A percentile compares a stretch with the other conserved stretches of the same genome.
Evolutionary conservation across 1,284 basidiomycete species (phyloP).

Genomic region (Taiwanofungus camphoratus): DNA sequence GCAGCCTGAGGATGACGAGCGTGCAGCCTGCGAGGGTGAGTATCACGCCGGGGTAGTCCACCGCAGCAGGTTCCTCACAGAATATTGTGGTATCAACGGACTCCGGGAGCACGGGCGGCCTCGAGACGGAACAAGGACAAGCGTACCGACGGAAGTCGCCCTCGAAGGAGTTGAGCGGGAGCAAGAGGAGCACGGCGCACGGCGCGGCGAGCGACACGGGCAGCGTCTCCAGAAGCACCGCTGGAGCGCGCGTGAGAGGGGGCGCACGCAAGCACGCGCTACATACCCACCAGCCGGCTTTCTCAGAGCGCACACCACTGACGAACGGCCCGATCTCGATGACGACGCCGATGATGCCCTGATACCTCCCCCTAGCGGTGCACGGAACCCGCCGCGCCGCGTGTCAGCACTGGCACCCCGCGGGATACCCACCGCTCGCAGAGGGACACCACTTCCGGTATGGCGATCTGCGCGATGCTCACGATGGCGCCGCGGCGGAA

Average conservation of each 20-base stretch:
- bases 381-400: no score
- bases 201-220: conserved; percentile 52
- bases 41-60: conserved; percentile 61
- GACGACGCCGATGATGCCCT: conserved; percentile 54
- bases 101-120: no score
- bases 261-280: neutral
- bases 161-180: conserved; percentile 61
- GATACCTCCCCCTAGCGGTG: conserved; percentile 50
- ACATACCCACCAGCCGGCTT: conserved; percentile 56
- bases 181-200: conserved; percentile 49
- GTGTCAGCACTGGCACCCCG: no score
- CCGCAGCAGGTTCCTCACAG: conserved; percentile 53
- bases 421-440: conserved; percentile 45
- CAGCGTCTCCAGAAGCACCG: conserved; percentile 64
- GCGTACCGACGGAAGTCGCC: conserved; percentile 47
- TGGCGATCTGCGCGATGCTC: conserved; percentile 60
- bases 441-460: conserved; percentile 59
- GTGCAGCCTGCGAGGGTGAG: conserved; percentile 59
- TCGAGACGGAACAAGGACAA: neutral
- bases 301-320: conserved; percentile 52
- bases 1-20: conserved; percentile 59
- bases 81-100: no score
- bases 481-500: conserved; percentile 69
- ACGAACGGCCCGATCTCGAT: conserved; percentile 52
- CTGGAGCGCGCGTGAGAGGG: conserved; percentile 19